Conservation (phyloP, 108 stramenopile genomes). For the Cyclotella sp. region DNA sequence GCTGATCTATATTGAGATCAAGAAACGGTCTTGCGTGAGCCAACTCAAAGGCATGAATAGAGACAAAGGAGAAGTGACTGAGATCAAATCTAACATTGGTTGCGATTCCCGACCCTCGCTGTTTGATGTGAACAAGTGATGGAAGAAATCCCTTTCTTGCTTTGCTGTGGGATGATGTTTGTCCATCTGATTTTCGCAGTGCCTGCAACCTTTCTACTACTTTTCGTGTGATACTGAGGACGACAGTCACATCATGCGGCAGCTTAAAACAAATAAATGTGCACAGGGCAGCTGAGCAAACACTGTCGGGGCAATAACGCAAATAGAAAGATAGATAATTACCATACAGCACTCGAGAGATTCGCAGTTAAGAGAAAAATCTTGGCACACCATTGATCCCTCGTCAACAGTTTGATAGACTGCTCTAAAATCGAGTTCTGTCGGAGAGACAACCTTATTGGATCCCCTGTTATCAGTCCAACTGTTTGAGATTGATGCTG, state of each 20-base stretch:
- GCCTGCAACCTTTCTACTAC: constrained; percentile 61
- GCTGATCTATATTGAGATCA: constrained; percentile 53
- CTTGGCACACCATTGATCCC: constrained; percentile 69
- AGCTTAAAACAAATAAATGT: constrained; percentile 17
- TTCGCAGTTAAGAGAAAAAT: constrained; percentile 78
- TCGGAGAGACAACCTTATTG: constrained; percentile 64
- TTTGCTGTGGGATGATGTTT: background rate
- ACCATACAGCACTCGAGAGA: constrained; percentile 21
- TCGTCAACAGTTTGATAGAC: constrained; percentile 69
- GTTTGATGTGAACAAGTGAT: constrained; percentile 54
- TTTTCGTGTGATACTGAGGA: constrained; percentile 58
- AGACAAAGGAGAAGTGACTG: constrained; percentile 63
- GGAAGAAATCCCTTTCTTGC: constrained; percentile 20
- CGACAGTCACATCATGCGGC: constrained; percentile 69
- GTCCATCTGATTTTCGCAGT: constrained; percentile 2
- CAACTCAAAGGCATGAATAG: constrained; percentile 59
- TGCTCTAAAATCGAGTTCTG: constrained; percentile 65
- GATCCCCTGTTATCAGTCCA: constrained; percentile 4
- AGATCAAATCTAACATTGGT: constrained; percentile 69
- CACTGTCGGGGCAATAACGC: too few relatives aligned
- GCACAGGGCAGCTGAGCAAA: background rate
- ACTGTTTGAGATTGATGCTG: constrained; percentile 61
- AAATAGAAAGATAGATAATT: background rate
- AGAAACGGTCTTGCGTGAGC: constrained; percentile 68
- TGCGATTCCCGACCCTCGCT: constrained; percentile 78